Evolutionary conservation across 495 filamentous ascomycete species (phyloP), one percentile per base, ranked within the genome.

Genomic region (Aspergillus sparsus): DNA sequence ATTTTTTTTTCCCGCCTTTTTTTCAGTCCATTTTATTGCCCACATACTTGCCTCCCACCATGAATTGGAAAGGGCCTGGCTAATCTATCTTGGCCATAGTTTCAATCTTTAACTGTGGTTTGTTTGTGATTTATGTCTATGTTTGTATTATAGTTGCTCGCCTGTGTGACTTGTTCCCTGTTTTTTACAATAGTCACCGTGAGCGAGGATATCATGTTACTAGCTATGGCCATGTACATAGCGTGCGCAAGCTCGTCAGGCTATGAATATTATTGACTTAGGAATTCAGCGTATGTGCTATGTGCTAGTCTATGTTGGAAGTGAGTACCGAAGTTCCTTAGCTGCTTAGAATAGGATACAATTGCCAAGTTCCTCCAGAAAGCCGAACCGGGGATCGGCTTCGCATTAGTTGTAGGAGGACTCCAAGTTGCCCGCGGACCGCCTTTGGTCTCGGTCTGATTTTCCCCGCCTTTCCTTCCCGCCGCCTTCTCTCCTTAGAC

Each of bases 171-270:
- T 42, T 55, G 34, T 32, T 31, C 7, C 16, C 36, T 37, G 47
- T 45, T 32, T 32, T 61, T 37, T 56, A 15, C 15, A 18, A 50
- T 12, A 42, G 33, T 39, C 37, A 44, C 47, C 32, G 46, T 44
- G 44, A 39, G 49, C 32, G 56, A 46, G 57, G 46, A 42, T 64
- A 59, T 60, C 51, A 62, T 62, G 61, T 57, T 62, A 49, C 47
- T 49, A 49, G 49, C 50, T 49, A 52, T 63, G 64, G 66, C 61
- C 61, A 62, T 68, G 70, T 73, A 73, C 62, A 73, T 73, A 71
- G 65, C 59, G 61, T 62, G 66, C 60, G 58, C 67, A 57, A 62
- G 64, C 55, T 68, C 64, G 71, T 63, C 62, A 62, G 64, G 62
- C 62, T 68, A 62, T 62, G 65, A 66, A 66, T 66, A 62, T 55